Percentiles rank a stretch among this genome's conserved stretches.
Conservation (phyloP, 352 stramenopile species). For the Phytophthora cactorum region DNA sequence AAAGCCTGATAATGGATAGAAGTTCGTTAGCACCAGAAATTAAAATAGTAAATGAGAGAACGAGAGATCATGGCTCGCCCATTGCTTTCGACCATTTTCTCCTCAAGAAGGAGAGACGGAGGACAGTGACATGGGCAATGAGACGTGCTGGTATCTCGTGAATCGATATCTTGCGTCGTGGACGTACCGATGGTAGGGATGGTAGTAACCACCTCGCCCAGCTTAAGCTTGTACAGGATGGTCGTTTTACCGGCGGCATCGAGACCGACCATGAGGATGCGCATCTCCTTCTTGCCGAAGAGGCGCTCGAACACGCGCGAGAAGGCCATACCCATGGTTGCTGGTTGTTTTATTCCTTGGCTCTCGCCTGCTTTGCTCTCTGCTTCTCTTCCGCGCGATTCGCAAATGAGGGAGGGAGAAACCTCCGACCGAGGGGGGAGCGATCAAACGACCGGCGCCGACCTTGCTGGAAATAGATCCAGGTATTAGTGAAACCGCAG, state of each 20-base stretch:
- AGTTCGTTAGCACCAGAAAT: too few species aligned
- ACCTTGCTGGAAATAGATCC: constrained; percentile 29
- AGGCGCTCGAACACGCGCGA: constrained; percentile 97
- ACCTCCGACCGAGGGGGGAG: constrained; percentile 3
- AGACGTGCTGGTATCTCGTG: constrained; percentile 3
- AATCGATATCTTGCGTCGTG: not conserved
- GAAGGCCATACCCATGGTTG: constrained; percentile 98
- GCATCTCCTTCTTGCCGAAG: constrained; percentile 99
- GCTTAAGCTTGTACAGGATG: constrained; percentile 97
- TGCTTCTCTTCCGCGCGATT: constrained; percentile 51
- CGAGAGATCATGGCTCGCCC: too few species aligned
- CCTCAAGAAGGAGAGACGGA: too few species aligned
- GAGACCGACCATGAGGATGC: constrained; percentile 99
- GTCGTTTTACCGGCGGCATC: constrained; percentile 99
- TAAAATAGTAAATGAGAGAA: too few species aligned
- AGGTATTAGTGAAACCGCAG: constrained; percentile 34
- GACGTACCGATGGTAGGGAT: constrained; percentile 96
- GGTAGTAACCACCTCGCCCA: constrained; percentile 96
- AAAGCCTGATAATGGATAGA: constrained; percentile 79
- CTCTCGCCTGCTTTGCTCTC: constrained; percentile 21
- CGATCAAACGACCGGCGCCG: constrained; percentile 32
- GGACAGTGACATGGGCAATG: too few species aligned
- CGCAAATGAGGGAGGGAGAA: constrained; percentile 50
- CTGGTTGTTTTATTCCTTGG: constrained; percentile 23
- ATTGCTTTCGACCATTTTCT: too few species aligned